Conservation (phyloP, 495 filamentous ascomycete species). For the Podospora bellae-mahoneyi region DNA sequence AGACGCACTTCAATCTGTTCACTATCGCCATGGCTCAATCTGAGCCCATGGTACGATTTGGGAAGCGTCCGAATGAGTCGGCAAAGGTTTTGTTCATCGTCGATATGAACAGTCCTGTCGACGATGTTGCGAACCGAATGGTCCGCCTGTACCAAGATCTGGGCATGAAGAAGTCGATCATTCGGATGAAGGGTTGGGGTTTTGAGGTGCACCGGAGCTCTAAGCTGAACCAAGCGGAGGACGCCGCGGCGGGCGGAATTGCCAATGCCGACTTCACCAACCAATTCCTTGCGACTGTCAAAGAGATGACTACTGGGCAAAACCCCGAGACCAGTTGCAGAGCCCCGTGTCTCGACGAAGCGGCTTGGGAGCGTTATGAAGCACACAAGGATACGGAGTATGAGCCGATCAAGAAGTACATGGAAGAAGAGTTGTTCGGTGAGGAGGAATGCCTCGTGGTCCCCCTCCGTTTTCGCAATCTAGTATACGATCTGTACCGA, state of each 20-base stretch:
- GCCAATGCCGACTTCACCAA: conserved; percentile 20
- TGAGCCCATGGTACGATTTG: background rate
- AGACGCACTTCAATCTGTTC: conserved; percentile 27
- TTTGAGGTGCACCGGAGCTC: conserved; percentile 2
- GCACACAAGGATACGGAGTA: conserved; percentile 8
- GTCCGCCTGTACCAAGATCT: conserved; percentile 16
- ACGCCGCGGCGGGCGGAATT: conserved; percentile 2
- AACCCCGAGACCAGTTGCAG: background rate
- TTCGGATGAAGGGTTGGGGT: conserved; percentile 24
- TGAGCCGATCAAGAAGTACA: conserved; percentile 2
- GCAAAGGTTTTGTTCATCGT: conserved; percentile 28
- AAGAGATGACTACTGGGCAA: background rate
- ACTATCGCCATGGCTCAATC: conserved; percentile 21
- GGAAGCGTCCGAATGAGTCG: background rate
- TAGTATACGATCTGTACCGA: conserved; percentile 21
- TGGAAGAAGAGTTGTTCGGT: conserved; percentile 10
- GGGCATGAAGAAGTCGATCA: conserved; percentile 22
- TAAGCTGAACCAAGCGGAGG: conserved; percentile 12
- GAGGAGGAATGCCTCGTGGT: background rate
- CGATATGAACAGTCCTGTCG: conserved; percentile 30
- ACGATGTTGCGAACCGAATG: conserved; percentile 20
- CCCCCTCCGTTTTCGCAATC: background rate
- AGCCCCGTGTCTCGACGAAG: conserved; percentile 25
- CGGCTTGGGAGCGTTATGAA: conserved; percentile 22
- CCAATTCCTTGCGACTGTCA: conserved; percentile 18